phyloP scores from a whole-genome alignment of 768 basidiomycete species.

The Cyclocybe aegerita region DNA sequence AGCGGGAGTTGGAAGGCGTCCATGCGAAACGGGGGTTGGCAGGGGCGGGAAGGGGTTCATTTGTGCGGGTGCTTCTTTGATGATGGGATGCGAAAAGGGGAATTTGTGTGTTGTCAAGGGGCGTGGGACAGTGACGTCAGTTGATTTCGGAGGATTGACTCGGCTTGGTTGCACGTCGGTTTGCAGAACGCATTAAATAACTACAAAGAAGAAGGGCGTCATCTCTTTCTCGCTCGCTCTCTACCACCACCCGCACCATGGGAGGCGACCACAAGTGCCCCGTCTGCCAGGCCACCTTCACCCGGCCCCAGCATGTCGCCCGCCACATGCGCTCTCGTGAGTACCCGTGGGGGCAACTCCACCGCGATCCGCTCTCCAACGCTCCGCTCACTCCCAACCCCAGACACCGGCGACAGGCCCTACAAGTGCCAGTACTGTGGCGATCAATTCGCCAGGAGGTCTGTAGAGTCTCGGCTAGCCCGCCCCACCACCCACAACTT shows the following conservation, averaged over 20 bases:
- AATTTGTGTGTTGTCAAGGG: slow-evolving; percentile 18
- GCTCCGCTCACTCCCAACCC: slow-evolving; percentile 17
- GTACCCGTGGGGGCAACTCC: slow-evolving; percentile 30
- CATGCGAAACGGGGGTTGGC: no score
- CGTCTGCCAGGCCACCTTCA: slow-evolving; percentile 85
- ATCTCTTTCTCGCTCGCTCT: slow-evolving; percentile 12
- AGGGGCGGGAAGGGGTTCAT: no score
- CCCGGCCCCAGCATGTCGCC: slow-evolving; percentile 86
- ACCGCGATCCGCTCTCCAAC: slow-evolving; percentile 14
- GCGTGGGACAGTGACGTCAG: slow-evolving; percentile 24
- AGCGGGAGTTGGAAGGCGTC: no score
- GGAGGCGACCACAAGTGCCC: slow-evolving; percentile 86
- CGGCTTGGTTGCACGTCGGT: neutral
- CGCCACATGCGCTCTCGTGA: slow-evolving; percentile 89
- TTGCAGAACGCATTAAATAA: slow-evolving; percentile 22
- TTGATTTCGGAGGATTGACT: neutral
- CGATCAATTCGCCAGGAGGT: slow-evolving; percentile 89
- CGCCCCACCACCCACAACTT: slow-evolving; percentile 7
- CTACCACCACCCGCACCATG: slow-evolving; percentile 39
- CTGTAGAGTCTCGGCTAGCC: slow-evolving; percentile 3
- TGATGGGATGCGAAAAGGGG: neutral
- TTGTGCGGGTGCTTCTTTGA: neutral
- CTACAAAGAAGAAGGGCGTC: slow-evolving; percentile 16
- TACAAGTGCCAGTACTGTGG: slow-evolving; percentile 89
- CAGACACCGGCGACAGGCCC: slow-evolving; percentile 88